Evolutionary conservation across 352 stramenopile species (phyloP).

Genomic region (Globisporangium sylvaticum): DNA sequence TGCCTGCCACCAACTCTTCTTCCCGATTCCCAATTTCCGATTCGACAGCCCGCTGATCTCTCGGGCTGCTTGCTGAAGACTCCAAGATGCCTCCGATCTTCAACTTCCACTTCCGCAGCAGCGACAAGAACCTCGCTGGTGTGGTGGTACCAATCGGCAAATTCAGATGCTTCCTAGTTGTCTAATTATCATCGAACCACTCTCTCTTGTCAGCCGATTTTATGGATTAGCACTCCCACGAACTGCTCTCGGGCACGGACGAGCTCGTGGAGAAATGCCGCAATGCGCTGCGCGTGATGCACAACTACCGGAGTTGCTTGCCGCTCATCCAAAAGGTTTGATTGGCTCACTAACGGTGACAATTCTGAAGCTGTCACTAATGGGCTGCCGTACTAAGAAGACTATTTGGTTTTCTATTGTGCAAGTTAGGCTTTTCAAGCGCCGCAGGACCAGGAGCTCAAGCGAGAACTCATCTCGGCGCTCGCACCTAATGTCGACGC

Average conservation of each 20-base stretch:
- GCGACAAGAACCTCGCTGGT: constrained; percentile 43
- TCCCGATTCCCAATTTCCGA: background rate
- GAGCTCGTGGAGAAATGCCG: constrained; percentile 32
- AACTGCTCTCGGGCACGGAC: constrained; percentile 35
- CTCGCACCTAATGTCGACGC: constrained; percentile 40
- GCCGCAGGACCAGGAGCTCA: constrained; percentile 32
- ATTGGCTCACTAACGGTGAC: background rate
- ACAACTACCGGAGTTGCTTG: constrained; percentile 47
- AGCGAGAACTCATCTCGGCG: constrained; percentile 28
- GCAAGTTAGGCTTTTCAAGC: constrained; percentile 28
- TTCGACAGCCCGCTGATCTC: background rate
- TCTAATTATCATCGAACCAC: background rate
- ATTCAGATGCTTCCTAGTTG: background rate
- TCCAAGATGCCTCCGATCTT: constrained; percentile 19
- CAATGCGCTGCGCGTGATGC: constrained; percentile 26
- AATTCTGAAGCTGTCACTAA: background rate
- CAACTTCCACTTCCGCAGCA: constrained; percentile 19
- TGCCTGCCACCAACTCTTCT: too few species aligned
- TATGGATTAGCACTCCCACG: constrained; percentile 37
- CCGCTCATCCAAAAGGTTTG: constrained; percentile 37
- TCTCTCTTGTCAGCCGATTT: constrained; percentile 10
- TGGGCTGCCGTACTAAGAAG: background rate
- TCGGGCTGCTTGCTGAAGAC: background rate
- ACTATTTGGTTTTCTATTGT: background rate
- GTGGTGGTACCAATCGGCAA: background rate